Evolutionary conservation across 176 grass and related monocot genomes (phyloP), one percentile per base, ranked within the genome.

Genomic region (Typha latifolia): DNA sequence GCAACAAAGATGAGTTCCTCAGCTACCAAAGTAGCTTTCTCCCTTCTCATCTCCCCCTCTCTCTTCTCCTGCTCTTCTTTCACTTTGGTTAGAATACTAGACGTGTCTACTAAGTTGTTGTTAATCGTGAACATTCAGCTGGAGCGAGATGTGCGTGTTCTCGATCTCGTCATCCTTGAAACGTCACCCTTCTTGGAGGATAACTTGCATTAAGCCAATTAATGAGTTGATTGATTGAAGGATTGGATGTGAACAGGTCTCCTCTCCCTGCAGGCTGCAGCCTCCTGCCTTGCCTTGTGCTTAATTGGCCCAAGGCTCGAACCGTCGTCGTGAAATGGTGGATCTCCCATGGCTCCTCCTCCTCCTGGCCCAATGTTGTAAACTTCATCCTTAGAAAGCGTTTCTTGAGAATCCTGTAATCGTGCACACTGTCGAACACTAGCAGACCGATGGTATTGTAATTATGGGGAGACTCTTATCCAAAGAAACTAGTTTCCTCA

Each of bases 91-190:
- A n/a, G 12, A 6, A n/a, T 4, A 7, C 12, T 50, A 0, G 8
- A 22, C 14, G 0, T 19, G 34, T 29, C 27, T 29, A 29, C 27
- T 43, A 27, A 32, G 19, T n/a, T 53, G 22, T 32, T 49, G 0
- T 19, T 15, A 12, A 37, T 21, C 52, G 47, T 66, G 2, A 3
- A 26, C 48, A 52, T 63, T 49, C 51, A 66, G 81, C 74, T 61
- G 75, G 81, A 16, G 81, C 87, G 74, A 72, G 61, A 31, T 85
- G 82, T 91, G 89, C 71, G 78, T 81, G 18, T 91, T 91, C 73
- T 84, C 89, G 0, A 75, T 91, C 47, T 91, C 89, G 62, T 79
- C 84, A 29, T 29, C 27, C 3, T 29, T 29, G 27, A 29, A 29
- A 29, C 27, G 27, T 29, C 27, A 29, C 3, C 3, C 3, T 29